A percentile compares a stretch with the other conserved stretches of the same genome.
Conservation (phyloP, 345 rosid species). For the Arabidopsis thaliana region DNA sequence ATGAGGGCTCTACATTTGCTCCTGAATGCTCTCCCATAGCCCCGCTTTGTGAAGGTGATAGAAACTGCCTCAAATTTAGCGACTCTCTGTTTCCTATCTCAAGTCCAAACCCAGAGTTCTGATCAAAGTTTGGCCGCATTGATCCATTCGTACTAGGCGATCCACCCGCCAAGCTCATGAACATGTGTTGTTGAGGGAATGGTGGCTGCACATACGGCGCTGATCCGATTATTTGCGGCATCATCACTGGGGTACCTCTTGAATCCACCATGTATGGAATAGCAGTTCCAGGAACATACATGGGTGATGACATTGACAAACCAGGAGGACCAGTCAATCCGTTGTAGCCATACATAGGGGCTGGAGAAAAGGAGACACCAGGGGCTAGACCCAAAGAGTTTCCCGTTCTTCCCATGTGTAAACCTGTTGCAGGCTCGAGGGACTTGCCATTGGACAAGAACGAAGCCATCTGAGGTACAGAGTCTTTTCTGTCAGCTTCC, state of each 20-base stretch:
- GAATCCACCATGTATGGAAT: conserved; percentile 82
- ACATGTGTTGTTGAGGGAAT: conserved; percentile 63
- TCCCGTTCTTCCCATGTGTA: conserved; percentile 58
- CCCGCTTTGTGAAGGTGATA: conserved; percentile 62
- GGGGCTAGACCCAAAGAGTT: conserved; percentile 64
- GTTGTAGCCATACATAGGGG: conserved; percentile 66
- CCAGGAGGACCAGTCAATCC: conserved; percentile 58
- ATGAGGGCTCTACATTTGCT: conserved; percentile 59
- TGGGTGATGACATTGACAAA: conserved; percentile 59
- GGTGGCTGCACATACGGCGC: conserved; percentile 53
- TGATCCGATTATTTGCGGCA: conserved; percentile 70
- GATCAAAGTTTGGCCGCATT: conserved; percentile 67
- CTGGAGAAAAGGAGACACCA: conserved; percentile 56
- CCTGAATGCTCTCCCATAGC: conserved; percentile 62
- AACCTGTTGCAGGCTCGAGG: conserved; percentile 52
- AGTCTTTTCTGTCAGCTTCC: conserved; percentile 62
- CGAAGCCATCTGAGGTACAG: conserved; percentile 51
- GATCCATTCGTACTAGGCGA: conserved; percentile 57
- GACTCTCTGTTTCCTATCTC: conserved; percentile 70
- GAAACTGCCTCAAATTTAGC: conserved; percentile 60
- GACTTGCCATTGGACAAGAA: conserved; percentile 69
- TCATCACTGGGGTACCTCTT: conserved; percentile 63
- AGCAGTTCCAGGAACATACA: conserved; percentile 65
- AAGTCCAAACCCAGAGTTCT: conserved; percentile 65
- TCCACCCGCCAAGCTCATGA: conserved; percentile 65